phyloP scores from a whole-genome alignment of 768 basidiomycete species.

The Vishniacozyma victoriae region DNA sequence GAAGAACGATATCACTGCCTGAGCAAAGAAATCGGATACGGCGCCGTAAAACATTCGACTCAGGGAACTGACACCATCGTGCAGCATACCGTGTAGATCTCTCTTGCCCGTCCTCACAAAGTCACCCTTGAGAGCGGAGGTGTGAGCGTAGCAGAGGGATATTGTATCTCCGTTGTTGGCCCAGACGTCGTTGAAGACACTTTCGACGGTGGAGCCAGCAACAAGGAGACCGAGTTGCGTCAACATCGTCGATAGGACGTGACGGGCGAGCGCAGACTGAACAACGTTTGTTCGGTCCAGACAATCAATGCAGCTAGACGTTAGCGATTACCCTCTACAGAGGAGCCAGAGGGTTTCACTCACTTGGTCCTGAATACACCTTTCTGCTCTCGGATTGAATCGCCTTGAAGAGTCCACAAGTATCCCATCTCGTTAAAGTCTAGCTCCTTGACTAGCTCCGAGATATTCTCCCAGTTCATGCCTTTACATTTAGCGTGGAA shows the following conservation, averaged over 20 bases:
- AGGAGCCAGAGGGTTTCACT: slow-evolving; percentile 1
- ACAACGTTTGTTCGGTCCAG: slow-evolving; percentile 93
- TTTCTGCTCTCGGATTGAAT: slow-evolving; percentile 69
- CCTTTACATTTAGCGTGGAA: slow-evolving; percentile 90
- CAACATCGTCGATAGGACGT: slow-evolving; percentile 56
- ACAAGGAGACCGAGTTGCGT: slow-evolving; percentile 46
- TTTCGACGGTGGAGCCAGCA: slow-evolving; percentile 51
- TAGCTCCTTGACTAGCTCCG: slow-evolving; percentile 64
- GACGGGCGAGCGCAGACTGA: slow-evolving; percentile 84
- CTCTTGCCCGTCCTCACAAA: slow-evolving; percentile 79
- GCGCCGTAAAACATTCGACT: slow-evolving; percentile 56
- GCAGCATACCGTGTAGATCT: slow-evolving; percentile 81
- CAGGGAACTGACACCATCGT: slow-evolving; percentile 92
- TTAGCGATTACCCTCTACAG: too few relatives aligned
- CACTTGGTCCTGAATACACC: slow-evolving; percentile 64
- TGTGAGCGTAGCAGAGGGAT: slow-evolving; percentile 77
- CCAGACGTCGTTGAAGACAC: slow-evolving; percentile 61
- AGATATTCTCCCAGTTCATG: slow-evolving; percentile 94
- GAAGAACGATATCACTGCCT: slow-evolving; percentile 68
- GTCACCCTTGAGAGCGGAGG: slow-evolving; percentile 84
- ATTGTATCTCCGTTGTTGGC: slow-evolving; percentile 97
- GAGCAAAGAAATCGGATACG: slow-evolving; percentile 84
- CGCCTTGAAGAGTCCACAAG: slow-evolving; percentile 70
- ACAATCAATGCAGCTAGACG: slow-evolving; percentile 83
- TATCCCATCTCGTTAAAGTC: slow-evolving; percentile 84